phyloP scores from a whole-genome alignment of 1,284 basidiomycete species.

The Ustilago shanxiensis region DNA sequence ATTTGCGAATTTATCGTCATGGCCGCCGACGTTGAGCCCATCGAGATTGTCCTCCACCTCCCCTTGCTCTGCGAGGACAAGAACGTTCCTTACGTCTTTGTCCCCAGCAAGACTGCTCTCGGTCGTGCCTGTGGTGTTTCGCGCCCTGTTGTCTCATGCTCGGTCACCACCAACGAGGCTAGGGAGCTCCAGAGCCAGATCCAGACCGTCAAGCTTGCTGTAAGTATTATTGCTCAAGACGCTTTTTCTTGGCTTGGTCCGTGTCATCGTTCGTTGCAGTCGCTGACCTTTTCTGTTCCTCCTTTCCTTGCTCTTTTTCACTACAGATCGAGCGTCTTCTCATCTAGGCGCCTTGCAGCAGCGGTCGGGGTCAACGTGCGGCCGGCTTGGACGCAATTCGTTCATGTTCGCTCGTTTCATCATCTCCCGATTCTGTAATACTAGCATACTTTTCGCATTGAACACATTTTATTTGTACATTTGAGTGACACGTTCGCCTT shows the following conservation, averaged over 20 bases:
- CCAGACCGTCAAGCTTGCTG: conserved; percentile 79
- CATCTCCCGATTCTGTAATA: conserved; percentile 33
- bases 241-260: not conserved
- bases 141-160: conserved; percentile 93
- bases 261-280: not conserved
- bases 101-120: conserved; percentile 92
- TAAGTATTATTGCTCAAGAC: conserved; percentile 34
- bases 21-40: conserved; percentile 89
- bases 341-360: conserved; percentile 45
- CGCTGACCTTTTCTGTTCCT: conserved; percentile 11
- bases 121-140: conserved; percentile 97
- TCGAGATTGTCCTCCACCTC: conserved; percentile 97
- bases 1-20: conserved; percentile 98
- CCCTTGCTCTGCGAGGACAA: conserved; percentile 99
- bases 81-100: conserved; percentile 97
- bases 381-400: conserved; percentile 10
- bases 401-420: conserved; percentile 11
- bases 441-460: conserved; percentile 24
- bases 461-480: not conserved
- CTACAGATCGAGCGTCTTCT: conserved; percentile 65
- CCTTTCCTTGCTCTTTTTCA: not conserved
- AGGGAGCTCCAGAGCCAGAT: conserved; percentile 93
- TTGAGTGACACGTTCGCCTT: not conserved
- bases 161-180: conserved; percentile 94
- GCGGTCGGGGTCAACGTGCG: conserved; percentile 6